Evolutionary conservation across 768 basidiomycete species (phyloP), one percentile per base, ranked within the genome.

Genomic region (Chlorophyllum brunneum): DNA sequence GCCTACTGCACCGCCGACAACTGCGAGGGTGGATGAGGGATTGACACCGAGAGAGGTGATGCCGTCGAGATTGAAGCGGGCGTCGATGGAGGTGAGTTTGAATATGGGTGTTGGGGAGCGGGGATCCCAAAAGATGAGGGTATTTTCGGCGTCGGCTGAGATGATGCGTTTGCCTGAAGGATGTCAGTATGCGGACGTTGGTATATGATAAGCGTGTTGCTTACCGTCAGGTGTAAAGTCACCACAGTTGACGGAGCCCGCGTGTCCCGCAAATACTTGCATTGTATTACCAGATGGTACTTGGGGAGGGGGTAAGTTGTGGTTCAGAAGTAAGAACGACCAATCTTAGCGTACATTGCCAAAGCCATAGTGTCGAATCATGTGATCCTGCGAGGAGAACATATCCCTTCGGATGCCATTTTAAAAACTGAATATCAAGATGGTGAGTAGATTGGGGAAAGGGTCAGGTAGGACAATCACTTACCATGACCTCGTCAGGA

Each of bases 281-380:
- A 99, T 95, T 46, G 86, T 95, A 58, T 82, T 88, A 37, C 97
- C 97, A 5, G 88, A 89, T 2, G 97, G 97, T 24, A 99, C 95
- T 98, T 31, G 8, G 15, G 11, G 20, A 39, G 5, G 37, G 44
- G 24, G 20, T 24, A 18, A 34, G 3, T 46, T 40, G 11, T 2
- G 56, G 47, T 24, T 18, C 33, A 36, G 22, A 42, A 39, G 18
- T 41, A 45, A 40, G 24, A 27, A 20, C 27, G 48, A 70, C 86
- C 6, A 5, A 36, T 36, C 15, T 36, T 36, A n/a, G 16, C 34
- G 60, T 67, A 97, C 95, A 71, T 74, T 98, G 92, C 94, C 94
- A 99, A 58, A 99, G 73, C 97, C 97, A 99, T 22, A 93, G 83
- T 0, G 90, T 95, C 5, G 86, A 80, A 67, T 98, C 95, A 59